These are phyloP conservation scores for Boletus edulis DNA, from an alignment of 768 basidiomycete genomes.

Conservation along the genomic window DNA sequence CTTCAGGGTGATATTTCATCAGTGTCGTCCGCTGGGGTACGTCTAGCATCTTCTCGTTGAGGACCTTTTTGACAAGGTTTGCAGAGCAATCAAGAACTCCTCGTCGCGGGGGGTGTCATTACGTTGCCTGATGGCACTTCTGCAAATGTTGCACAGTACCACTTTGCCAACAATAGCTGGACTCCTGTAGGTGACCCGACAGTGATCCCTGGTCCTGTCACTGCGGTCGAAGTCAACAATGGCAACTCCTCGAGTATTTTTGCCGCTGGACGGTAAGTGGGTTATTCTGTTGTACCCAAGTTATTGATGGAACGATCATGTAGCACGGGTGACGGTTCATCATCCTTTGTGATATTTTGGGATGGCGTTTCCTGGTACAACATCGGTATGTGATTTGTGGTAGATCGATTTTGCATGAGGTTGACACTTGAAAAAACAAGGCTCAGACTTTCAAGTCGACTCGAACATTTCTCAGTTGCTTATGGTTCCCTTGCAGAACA, in stretches of 20 bases:
- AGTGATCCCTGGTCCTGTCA: constrained; percentile 83
- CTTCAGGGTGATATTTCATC: constrained; percentile 79
- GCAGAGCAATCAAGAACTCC: constrained; percentile 61
- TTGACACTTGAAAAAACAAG: constrained; percentile 39
- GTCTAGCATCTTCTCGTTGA: constrained; percentile 22
- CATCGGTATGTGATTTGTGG: constrained; percentile 44
- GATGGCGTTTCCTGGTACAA: constrained; percentile 75
- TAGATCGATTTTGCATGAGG: background rate
- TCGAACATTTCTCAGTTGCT: constrained; percentile 78
- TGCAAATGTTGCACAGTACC: constrained; percentile 73
- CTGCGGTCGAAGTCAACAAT: constrained; percentile 83
- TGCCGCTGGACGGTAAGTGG: constrained; percentile 79
- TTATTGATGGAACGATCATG: background rate
- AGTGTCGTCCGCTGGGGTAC: constrained; percentile 78
- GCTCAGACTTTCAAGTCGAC: constrained; percentile 48
- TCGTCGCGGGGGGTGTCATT: constrained; percentile 83
- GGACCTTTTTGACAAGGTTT: constrained; percentile 6
- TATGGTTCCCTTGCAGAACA: constrained; percentile 85
- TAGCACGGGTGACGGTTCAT: constrained; percentile 56
- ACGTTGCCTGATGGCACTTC: constrained; percentile 58
- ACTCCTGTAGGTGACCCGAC: constrained; percentile 53
- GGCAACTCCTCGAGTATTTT: constrained; percentile 83
- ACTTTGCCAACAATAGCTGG: constrained; percentile 77
- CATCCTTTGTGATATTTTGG: constrained; percentile 81
- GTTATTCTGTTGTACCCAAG: background rate